Conservation (phyloP, 495 filamentous ascomycete species). For the Neurospora intermedia region DNA sequence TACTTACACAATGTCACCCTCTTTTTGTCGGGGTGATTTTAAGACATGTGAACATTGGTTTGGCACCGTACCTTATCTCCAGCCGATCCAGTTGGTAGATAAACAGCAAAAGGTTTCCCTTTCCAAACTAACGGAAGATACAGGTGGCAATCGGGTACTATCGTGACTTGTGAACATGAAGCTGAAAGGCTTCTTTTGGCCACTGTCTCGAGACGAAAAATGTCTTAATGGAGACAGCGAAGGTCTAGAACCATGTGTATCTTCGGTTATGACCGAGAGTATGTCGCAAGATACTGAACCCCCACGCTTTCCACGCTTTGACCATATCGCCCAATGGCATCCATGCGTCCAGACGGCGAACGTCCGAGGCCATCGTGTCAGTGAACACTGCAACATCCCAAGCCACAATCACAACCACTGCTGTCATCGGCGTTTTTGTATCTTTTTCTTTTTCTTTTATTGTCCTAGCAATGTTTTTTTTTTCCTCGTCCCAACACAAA, state of each 20-base stretch:
- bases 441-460: no score
- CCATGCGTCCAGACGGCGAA: neutral
- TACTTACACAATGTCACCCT: neutral
- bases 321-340: neutral
- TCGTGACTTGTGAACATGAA: neutral
- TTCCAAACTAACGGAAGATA: neutral
- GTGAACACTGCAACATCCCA: neutral
- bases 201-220: neutral
- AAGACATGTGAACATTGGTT: neutral
- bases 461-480: no score
- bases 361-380: neutral
- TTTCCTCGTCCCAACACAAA: neutral
- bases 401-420: neutral
- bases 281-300: neutral
- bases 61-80: neutral
- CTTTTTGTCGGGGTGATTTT: neutral
- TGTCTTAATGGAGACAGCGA: neutral
- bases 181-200: neutral
- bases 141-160: neutral
- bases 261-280: neutral
- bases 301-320: neutral
- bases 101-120: neutral
- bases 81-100: neutral
- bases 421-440: neutral
- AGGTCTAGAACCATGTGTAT: neutral